Evolutionary conservation across 805 yeast genomes (phyloP).

Genomic region (Ogataea methylovora): DNA sequence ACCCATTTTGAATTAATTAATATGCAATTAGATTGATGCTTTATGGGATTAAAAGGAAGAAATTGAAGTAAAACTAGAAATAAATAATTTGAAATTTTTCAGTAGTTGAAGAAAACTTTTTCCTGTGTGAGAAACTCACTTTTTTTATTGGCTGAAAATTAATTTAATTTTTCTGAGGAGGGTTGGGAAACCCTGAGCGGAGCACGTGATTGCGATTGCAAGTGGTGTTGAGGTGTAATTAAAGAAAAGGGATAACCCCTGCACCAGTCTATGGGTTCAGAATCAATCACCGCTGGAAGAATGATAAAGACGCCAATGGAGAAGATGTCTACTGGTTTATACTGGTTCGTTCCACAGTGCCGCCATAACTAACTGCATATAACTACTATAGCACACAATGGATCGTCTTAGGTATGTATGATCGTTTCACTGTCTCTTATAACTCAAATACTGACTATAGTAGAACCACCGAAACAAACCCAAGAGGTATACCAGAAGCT

Average conservation of each 20-base stretch:
- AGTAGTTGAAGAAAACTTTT: neutral
- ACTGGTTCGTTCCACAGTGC: no score
- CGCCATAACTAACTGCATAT: no score
- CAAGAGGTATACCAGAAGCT: constrained; percentile 96
- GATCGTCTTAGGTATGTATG: constrained; percentile 8
- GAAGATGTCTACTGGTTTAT: no score
- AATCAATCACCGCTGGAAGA: no score
- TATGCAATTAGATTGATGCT: neutral
- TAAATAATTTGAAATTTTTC: neutral
- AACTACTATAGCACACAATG: constrained; percentile 1
- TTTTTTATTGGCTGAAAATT: no score
- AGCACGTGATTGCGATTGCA: neutral
- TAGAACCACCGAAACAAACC: constrained; percentile 60
- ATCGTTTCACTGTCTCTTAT: neutral
- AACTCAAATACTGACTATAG: constrained; percentile 1
- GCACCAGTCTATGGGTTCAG: no score
- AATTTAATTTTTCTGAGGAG: no score
- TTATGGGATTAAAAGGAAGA: neutral
- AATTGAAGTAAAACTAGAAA: neutral
- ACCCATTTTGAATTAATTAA: constrained; percentile 59
- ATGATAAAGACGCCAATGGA: no score
- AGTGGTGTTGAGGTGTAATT: no score
- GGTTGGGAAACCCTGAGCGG: neutral
- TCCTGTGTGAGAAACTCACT: neutral
- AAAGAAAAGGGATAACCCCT: no score